Percentiles rank a stretch among this genome's conserved stretches.
Evolutionary conservation across 2,329 filamentous ascomycete genomes (phyloP).

Genomic region (Trichoderma endophyticum): DNA sequence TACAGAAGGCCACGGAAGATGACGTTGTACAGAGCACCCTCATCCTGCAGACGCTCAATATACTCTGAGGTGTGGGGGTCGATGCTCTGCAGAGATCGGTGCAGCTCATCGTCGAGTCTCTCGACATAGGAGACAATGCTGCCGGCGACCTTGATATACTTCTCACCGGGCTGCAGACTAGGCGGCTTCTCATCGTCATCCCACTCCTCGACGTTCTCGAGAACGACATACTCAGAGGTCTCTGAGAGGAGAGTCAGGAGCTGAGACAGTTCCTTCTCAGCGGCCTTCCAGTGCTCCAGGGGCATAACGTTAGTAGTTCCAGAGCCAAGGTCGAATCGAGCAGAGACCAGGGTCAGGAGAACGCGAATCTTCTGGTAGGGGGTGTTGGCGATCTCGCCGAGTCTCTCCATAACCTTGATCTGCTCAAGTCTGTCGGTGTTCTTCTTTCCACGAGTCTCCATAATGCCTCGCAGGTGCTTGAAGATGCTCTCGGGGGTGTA

Average conservation of each 20-base stretch:
- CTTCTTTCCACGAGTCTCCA: conserved; percentile 97
- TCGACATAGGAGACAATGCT: conserved; percentile 94
- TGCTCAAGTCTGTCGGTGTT: conserved; percentile 95
- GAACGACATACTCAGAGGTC: conserved; percentile 76
- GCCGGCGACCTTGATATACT: conserved; percentile 85
- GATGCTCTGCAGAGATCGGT: conserved; percentile 92
- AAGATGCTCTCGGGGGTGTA: conserved; percentile 98
- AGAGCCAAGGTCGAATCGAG: conserved; percentile 87
- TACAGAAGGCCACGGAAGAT: conserved; percentile 87
- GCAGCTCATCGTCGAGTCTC: conserved; percentile 94
- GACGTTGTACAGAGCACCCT: conserved; percentile 85
- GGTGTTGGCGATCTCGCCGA: conserved; percentile 80
- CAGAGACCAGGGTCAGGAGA: conserved; percentile 85
- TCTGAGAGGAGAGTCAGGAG: conserved; percentile 77
- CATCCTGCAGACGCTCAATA: conserved; percentile 89
- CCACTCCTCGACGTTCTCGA: conserved; percentile 95
- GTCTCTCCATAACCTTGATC: conserved; percentile 96
- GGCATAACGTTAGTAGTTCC: conserved; percentile 79
- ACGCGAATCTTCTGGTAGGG: conserved; percentile 95
- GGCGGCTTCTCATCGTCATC: conserved; percentile 97
- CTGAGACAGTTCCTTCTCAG: conserved; percentile 77
- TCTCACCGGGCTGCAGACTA: conserved; percentile 66
- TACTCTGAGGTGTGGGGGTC: conserved; percentile 99
- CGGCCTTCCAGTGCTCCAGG: conserved; percentile 94
- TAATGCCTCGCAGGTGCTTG: conserved; percentile 88